phyloP scores from a whole-genome alignment of 768 basidiomycete genomes.

The Hygrophoropsis aurantiaca region DNA sequence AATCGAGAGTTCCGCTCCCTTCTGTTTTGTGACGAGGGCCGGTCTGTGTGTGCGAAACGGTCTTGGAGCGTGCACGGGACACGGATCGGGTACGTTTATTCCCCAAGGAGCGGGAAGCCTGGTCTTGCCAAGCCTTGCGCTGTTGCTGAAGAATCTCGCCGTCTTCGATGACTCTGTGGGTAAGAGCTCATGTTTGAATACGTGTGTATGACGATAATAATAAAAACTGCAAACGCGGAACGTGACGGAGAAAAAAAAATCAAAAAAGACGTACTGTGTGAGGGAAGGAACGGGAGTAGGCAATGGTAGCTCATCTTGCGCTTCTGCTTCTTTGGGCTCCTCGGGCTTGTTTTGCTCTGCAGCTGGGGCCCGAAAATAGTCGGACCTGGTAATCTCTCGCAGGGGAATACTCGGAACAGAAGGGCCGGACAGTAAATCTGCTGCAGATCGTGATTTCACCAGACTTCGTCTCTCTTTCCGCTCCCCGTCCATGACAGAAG shows the following conservation, averaged over 20 bases:
- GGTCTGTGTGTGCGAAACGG: conserved; percentile 20
- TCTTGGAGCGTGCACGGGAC: conserved; percentile 33
- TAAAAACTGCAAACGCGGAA: background rate
- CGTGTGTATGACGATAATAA: background rate
- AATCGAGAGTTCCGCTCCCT: conserved; percentile 42
- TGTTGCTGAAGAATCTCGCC: conserved; percentile 59
- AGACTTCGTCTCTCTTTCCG: conserved; percentile 4
- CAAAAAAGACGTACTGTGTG: conserved; percentile 31
- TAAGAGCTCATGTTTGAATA: background rate
- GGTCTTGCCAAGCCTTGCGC: conserved; percentile 63
- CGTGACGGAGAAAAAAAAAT: background rate
- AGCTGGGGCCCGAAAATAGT: conserved; percentile 12
- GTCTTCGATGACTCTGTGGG: conserved; percentile 63
- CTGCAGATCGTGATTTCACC: conserved; percentile 20
- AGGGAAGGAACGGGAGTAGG: conserved; percentile 63
- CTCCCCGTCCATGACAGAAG: conserved; percentile 8
- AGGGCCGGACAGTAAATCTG: conserved; percentile 14
- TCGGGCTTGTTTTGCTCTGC: too few relatives aligned
- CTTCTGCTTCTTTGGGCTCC: background rate
- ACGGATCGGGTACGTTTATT: conserved; percentile 67
- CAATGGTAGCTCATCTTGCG: conserved; percentile 55
- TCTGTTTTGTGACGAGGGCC: conserved; percentile 17
- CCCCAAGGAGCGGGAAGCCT: conserved; percentile 62
- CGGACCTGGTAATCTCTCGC: conserved; percentile 42
- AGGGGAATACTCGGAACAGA: conserved; percentile 5